A percentile compares a stretch with the other conserved stretches of the same genome.
phyloP scores from a whole-genome alignment of 2,329 filamentous ascomycete genomes.

The Aspergillus costaricaensis region DNA sequence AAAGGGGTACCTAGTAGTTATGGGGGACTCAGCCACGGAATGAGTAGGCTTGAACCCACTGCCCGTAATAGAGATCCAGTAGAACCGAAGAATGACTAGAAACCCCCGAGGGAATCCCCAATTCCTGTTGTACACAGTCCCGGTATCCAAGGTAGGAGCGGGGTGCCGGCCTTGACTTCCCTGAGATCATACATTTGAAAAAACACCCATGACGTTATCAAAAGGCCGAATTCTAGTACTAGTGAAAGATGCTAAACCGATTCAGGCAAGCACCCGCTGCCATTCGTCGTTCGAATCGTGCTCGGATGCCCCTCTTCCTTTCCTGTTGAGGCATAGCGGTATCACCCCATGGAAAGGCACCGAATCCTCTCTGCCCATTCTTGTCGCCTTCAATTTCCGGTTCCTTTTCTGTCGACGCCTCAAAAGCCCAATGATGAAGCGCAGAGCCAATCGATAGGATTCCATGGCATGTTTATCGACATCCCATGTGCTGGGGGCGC shows the following conservation, averaged over 20 bases:
- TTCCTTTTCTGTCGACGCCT: not conserved
- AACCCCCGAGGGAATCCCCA: not conserved
- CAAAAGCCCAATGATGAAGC: not conserved
- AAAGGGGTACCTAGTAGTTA: not conserved
- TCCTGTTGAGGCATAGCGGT: slow-evolving; percentile 3
- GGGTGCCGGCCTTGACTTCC: not conserved
- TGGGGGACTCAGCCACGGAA: not conserved
- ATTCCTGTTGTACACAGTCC: too few species aligned
- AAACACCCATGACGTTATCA: slow-evolving; percentile 20
- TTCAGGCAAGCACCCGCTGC: slow-evolving; percentile 14
- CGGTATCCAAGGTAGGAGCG: slow-evolving; percentile 2
- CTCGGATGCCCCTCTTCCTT: slow-evolving; percentile 8
- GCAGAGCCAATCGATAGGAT: not conserved
- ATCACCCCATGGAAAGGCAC: slow-evolving; percentile 14
- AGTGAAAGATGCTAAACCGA: slow-evolving; percentile 13
- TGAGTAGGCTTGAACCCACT: not conserved
- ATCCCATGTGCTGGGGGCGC: not conserved
- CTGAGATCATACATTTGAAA: slow-evolving; percentile 21
- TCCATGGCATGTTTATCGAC: not conserved
- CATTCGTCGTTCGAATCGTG: slow-evolving; percentile 13
- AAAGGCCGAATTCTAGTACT: slow-evolving; percentile 12
- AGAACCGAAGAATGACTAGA: not conserved
- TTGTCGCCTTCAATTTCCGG: not conserved
- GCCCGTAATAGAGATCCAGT: not conserved
- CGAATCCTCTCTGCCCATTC: slow-evolving; percentile 5